Base-by-base conservation (phyloP, 2,329 filamentous ascomycete species). In the Neofusicoccum laricinum region DNA sequence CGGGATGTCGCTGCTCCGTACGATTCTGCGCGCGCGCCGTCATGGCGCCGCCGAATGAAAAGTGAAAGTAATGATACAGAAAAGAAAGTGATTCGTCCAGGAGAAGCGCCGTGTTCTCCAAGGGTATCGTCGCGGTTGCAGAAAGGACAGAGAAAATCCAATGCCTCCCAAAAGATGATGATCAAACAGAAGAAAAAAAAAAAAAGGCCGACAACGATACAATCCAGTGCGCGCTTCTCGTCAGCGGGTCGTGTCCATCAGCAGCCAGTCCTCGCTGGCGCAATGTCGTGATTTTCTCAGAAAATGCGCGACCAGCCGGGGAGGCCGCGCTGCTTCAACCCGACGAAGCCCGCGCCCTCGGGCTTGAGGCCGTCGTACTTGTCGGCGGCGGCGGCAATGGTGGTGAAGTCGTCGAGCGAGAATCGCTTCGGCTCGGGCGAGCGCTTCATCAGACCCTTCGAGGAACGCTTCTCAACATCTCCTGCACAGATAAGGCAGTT, bases 371-470 rank as follows among this genome's bases (percentile, higher is more conserved):
- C 55, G 17, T 59, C 55, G 55, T 59, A 59, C 41, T 46, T 45
- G 25, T 59, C 55, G n/a, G 43, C 40, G 40, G 55, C 55, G n/a
- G 55, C 55, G 11, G 55, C 55, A 11, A 59, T 59, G 55, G 55
- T 59, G 55, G 55, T 59, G 38, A 59, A 59, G 41, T 59, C 55
- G 11, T 59, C 55, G 8, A 59, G 55, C 12, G 55, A 46, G 30
- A 59, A 59, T n/a, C 55, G 55, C 30, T 46, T 59, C 8, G 55
- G 55, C 11, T 59, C 55, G 17, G 55, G 40, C 1, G 38, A n/a
- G 15, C 40, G 40, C 30, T 59, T 59, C 38, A 32, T 40, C 55
- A 46, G 55, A 10, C 25, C 15, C 30, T 59, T 46, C 25, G 36
- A 11, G 15, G 40, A 50, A 10, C 21, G 48, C 48, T 50, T 34